Evolutionary conservation across 768 basidiomycete genomes (phyloP).

Genomic region (Clitopilus hobsonii): DNA sequence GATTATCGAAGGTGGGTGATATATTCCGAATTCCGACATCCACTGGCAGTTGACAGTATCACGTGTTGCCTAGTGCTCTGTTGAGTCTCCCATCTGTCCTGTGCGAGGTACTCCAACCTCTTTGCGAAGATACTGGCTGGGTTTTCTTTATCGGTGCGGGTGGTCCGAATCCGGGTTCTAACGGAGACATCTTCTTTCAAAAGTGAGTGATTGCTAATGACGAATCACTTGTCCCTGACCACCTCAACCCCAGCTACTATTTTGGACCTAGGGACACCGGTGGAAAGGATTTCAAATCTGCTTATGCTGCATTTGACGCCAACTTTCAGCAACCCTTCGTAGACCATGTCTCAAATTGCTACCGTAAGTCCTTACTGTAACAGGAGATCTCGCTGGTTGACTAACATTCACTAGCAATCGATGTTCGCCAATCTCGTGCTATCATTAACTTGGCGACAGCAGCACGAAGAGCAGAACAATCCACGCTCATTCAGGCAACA

Average conservation of each 20-base stretch:
- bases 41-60: too few relatives aligned
- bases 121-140: not conserved
- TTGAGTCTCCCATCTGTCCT: not conserved
- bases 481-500: too few relatives aligned
- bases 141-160: slow-evolving; percentile 13
- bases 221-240: not conserved
- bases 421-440: not conserved
- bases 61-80: not conserved
- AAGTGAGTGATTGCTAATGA: not conserved
- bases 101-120: slow-evolving; percentile 4
- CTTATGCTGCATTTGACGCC: not conserved
- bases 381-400: not conserved
- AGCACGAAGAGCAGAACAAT: too few relatives aligned
- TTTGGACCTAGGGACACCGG: not conserved
- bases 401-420: not conserved
- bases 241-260: not conserved
- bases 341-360: not conserved
- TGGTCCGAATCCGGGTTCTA: not conserved
- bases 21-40: too few relatives aligned
- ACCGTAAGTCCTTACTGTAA: not conserved
- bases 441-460: too few relatives aligned
- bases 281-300: not conserved
- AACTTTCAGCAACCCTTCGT: not conserved
- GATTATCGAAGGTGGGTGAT: too few relatives aligned
- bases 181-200: not conserved